These are phyloP conservation scores for Knoxia roxburghii DNA, from an alignment of 257 asterid species.

Conservation along the genomic window DNA sequence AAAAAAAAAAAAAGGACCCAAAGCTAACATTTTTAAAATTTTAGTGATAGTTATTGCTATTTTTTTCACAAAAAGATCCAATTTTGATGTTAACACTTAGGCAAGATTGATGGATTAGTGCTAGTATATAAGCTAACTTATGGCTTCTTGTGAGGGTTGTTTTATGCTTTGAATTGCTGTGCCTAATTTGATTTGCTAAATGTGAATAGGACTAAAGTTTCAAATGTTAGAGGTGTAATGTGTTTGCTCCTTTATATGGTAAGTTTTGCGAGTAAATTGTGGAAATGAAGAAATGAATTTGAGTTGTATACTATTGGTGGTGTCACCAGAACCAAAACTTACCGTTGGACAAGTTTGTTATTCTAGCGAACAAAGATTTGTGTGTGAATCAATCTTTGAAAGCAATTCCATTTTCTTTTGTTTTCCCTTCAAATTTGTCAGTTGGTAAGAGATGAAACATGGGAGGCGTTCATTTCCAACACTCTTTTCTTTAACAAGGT, in stretches of 20 bases:
- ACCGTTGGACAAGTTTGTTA: background rate
- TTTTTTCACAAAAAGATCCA: background rate
- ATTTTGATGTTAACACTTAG: background rate
- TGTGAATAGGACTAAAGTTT: background rate
- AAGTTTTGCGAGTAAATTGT: background rate
- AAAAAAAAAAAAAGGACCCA: background rate
- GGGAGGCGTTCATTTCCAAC: constrained; percentile 72
- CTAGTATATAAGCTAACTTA: background rate
- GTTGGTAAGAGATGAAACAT: constrained; percentile 78
- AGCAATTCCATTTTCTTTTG: constrained; percentile 1
- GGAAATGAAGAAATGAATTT: background rate
- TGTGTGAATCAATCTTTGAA: background rate
- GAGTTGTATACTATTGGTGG: background rate
- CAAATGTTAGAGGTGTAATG: background rate
- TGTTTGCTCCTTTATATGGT: background rate
- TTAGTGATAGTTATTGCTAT: background rate
- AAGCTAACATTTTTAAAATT: no score
- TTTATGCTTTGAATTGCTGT: background rate
- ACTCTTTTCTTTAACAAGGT: constrained; percentile 77
- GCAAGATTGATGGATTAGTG: background rate
- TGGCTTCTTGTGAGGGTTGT: background rate
- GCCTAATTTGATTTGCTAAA: background rate
- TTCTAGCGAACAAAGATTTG: background rate
- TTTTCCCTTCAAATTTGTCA: constrained; percentile 33
- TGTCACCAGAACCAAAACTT: background rate